These are phyloP conservation scores for Fusarium bulbicola DNA, from an alignment of 2,329 filamentous ascomycete genomes.

Conservation along the genomic window DNA sequence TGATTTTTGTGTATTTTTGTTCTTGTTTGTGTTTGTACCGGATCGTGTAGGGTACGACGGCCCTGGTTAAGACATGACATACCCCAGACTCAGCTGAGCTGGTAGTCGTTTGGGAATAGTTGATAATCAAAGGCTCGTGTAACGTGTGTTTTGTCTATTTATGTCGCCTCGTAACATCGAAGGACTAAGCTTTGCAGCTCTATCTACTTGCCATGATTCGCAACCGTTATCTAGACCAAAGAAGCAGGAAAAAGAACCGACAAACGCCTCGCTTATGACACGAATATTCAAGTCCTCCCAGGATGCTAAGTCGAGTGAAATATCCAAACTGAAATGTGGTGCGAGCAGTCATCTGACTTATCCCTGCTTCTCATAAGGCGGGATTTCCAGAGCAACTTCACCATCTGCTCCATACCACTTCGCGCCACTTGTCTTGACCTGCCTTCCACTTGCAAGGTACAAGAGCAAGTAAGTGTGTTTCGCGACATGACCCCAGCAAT, in stretches of 20 bases:
- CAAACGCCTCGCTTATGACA: slow-evolving; percentile 32
- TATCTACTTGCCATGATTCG: background rate
- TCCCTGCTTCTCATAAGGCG: slow-evolving; percentile 35
- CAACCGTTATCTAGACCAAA: background rate
- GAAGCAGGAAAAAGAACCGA: background rate
- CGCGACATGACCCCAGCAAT: slow-evolving; percentile 80
- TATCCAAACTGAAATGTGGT: background rate
- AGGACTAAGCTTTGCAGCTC: background rate
- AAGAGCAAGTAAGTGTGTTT: slow-evolving; percentile 79
- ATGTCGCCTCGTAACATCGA: background rate
- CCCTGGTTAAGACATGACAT: background rate
- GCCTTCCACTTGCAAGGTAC: slow-evolving; percentile 74
- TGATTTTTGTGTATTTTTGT: slow-evolving; percentile 13
- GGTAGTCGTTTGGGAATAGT: background rate
- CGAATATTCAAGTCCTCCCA: background rate
- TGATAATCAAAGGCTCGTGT: background rate
- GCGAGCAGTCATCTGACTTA: background rate
- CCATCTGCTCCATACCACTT: slow-evolving; percentile 75
- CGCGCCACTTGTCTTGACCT: slow-evolving; percentile 64
- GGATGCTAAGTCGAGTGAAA: background rate
- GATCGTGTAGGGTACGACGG: slow-evolving; percentile 13
- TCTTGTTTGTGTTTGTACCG: slow-evolving; percentile 10
- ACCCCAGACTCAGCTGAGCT: background rate
- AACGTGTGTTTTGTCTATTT: background rate
- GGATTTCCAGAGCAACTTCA: slow-evolving; percentile 56